Percentiles rank a stretch among this genome's conserved stretches.
These are phyloP conservation scores for Neurospora sp. DNA, from an alignment of 495 filamentous ascomycete genomes.

Conservation along the genomic window DNA sequence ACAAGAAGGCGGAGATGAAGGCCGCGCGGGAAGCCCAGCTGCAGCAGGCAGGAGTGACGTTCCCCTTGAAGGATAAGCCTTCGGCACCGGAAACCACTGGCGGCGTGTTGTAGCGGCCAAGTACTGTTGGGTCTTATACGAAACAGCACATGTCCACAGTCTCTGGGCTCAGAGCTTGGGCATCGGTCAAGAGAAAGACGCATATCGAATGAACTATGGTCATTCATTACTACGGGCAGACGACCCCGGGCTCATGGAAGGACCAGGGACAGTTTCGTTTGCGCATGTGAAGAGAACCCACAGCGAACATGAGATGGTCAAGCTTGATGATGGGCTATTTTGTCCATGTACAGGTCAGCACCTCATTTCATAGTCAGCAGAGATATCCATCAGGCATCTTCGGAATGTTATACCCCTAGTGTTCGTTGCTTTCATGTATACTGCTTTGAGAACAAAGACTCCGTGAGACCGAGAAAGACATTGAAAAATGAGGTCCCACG, in stretches of 20 bases:
- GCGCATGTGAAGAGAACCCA: neutral
- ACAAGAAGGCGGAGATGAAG: slow-evolving; percentile 36
- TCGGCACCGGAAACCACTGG: neutral
- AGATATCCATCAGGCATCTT: neutral
- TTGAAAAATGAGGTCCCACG: neutral
- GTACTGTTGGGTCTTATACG: neutral
- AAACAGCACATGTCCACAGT: neutral
- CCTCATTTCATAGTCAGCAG: neutral
- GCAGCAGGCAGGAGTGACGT: slow-evolving; percentile 1
- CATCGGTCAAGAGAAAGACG: neutral
- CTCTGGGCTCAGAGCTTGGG: neutral
- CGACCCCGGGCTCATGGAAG: neutral
- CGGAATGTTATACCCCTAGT: neutral
- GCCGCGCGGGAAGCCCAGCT: slow-evolving; percentile 11
- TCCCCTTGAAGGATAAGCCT: neutral
- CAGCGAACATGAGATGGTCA: neutral
- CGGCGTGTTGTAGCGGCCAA: neutral
- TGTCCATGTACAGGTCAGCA: neutral
- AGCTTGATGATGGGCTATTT: neutral
- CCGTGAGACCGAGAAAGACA: neutral
- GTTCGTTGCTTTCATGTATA: neutral
- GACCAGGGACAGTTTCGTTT: neutral
- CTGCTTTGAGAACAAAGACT: neutral
- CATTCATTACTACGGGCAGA: neutral
- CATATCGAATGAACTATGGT: neutral